These are phyloP conservation scores for Trichoderma atroviride DNA, from an alignment of 2,329 filamentous ascomycete genomes.

Conservation along the genomic window DNA sequence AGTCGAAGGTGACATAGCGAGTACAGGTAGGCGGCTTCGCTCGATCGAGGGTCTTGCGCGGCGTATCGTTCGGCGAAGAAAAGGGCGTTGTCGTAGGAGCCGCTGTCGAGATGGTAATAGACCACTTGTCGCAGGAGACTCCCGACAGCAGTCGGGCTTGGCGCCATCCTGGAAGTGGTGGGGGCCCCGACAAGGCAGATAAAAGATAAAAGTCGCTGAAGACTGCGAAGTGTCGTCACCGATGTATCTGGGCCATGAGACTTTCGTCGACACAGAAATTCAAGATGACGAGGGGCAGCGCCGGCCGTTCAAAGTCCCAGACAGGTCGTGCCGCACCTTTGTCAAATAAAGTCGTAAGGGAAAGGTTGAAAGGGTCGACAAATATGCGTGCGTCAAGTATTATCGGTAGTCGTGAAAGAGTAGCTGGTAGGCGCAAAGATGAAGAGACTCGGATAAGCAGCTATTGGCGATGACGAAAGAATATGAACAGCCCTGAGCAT, in stretches of 20 bases:
- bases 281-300: conserved; percentile 6
- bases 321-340: conserved; percentile 5
- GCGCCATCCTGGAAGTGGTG: conserved; percentile 51
- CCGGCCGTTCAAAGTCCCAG: background rate
- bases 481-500: background rate
- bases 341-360: background rate
- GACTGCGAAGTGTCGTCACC: conserved; percentile 30
- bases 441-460: background rate
- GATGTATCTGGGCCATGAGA: conserved; percentile 36
- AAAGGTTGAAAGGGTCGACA: background rate
- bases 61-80: conserved; percentile 88
- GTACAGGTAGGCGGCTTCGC: conserved; percentile 80
- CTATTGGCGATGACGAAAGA: background rate
- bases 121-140: conserved; percentile 61
- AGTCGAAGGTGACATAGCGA: conserved; percentile 82
- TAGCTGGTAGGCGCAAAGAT: background rate
- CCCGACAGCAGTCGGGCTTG: conserved; percentile 53
- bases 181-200: conserved; percentile 27
- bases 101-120: conserved; percentile 81
- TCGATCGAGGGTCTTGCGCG: conserved; percentile 79
- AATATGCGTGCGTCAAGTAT: background rate
- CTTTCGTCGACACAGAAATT: conserved; percentile 9
- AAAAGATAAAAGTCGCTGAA: conserved; percentile 11
- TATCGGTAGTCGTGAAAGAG: background rate
- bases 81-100: conserved; percentile 83